Evolutionary conservation across 2,329 filamentous ascomycete species (phyloP), one percentile per base, ranked within the genome.

Genomic region (Venturia asperata): DNA sequence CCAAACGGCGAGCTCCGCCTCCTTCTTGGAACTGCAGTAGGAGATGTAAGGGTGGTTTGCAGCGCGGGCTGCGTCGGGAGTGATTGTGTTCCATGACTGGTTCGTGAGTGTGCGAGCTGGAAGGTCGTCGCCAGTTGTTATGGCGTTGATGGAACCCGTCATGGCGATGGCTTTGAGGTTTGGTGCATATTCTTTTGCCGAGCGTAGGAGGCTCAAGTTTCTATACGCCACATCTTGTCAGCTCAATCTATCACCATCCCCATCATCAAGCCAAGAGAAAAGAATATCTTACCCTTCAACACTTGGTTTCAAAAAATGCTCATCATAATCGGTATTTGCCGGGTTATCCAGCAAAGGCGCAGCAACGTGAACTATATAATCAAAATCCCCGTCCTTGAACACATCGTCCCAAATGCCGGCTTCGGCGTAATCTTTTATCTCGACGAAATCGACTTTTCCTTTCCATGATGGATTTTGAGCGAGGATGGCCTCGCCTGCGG

Each of bases 21-120:
- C 76, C 61, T 77, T 81, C 76, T 85, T 85, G 70, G 80, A 82
- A 5, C 80, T 82, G 66, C 81, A 80, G 76, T 85, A 85, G 45
- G 79, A 80, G 2, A 76, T 78, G 6, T 76, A 70, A 1, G 75
- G 74, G 24, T 74, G 43, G 73, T 37, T 72, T 72, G 55, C 72
- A 70, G 34, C 81, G 73, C 64, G 83, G 30, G 77, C 77, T 47
- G 17, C 68, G 17, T 11, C 68, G 64, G 79, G 75, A 1, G 78
- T 81, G 45, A 78, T 77, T 0, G 82, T 81, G 75, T 84, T 85
- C 82, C 83, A 85, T 65, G 79, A 78, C 43, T 70, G 69, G 61
- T 73, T 69, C 1, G 70, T 72, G 39, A 66, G 66, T 17, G 42
- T 61, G 27, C 30, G 62, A 5, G 67, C 66, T 24, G 63, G 64